Evolutionary conservation across 2,329 filamentous ascomycete species (phyloP), one percentile per base, ranked within the genome.

Genomic region (Calonectria ilicicola): DNA sequence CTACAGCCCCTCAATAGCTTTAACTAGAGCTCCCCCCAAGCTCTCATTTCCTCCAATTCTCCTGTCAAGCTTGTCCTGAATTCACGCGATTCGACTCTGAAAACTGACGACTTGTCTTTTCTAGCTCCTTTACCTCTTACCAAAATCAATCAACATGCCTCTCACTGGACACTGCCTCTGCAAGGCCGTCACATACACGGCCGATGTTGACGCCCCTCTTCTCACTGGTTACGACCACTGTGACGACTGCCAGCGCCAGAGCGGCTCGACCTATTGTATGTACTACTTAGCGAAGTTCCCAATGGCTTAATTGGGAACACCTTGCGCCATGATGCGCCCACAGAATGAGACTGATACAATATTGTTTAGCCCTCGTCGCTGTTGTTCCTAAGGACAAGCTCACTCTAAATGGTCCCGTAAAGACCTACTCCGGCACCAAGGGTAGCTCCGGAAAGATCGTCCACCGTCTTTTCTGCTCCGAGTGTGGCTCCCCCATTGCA

Each of bases 211-310:
- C 29, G 84, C 83, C 62, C 88, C 88, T 66, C 80, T 89, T 67
- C 51, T 89, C 82, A 90, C 89, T 65, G 92, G 89, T 75, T 93
- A 93, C 82, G 93, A 93, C 81, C 92, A 93, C 86, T 93, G 92
- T 80, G 92, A 93, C 80, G 92, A 93, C 84, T 93, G 92, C 88
- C 92, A 93, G 84, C 91, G 92, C 80, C 92, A 93, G 85, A 89
- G 85, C 64, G 92, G 92, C 75, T 93, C 91, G 21, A 93, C 92
- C 70, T 93, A 93, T 83, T 93, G 90, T 91, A 83, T 75, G 89
- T 60, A 32, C 10, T 26, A 2, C 32, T 21, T 15, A 17, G 2
- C 14, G n/a, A 19, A 17, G 26, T 60, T 40, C 14, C 32, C 21
- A 60, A 40, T 40, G 53, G 14, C 53, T 35, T 15, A 8, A 17